Conservation (phyloP, 306 rosid genomes). For the Datisca glomerata region DNA sequence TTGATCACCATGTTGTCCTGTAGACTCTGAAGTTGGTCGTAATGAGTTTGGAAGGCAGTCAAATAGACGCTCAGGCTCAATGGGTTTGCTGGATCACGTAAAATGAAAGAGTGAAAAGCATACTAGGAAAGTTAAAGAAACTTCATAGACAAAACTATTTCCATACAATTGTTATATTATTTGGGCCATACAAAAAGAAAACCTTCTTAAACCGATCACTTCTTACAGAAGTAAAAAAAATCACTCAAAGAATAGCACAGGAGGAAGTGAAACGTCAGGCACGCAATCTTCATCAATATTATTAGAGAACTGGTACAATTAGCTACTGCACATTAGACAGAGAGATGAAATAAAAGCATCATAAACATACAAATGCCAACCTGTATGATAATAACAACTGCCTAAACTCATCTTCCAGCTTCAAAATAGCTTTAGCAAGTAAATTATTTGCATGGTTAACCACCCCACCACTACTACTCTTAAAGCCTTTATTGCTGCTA, state of each 20-base stretch:
- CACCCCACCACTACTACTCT: conserved; percentile 57
- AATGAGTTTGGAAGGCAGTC: conserved; percentile 94
- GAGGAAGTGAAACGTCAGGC: no score
- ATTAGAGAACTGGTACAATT: no score
- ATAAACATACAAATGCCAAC: conserved; percentile 28
- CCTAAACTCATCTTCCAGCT: conserved; percentile 82
- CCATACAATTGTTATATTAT: no score
- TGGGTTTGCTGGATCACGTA: conserved; percentile 98
- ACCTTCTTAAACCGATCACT: no score
- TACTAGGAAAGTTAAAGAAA: no score
- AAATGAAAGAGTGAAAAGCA: no score
- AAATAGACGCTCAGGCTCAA: conserved; percentile 96
- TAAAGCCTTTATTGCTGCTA: conserved; percentile 57
- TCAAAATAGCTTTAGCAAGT: conserved; percentile 76
- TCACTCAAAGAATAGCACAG: no score
- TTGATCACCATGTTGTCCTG: conserved; percentile 54
- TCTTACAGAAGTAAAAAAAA: no score
- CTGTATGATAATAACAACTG: conserved; percentile 64
- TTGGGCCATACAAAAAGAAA: no score
- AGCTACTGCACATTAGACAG: no score
- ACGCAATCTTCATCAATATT: conserved; percentile 9
- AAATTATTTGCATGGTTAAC: conserved; percentile 54
- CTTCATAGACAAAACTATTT: no score
- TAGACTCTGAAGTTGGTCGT: conserved; percentile 84
- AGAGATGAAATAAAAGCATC: conserved; percentile 6